Percentiles rank a stretch among this genome's conserved stretches.
Evolutionary conservation across 2,329 filamentous ascomycete genomes (phyloP).

Genomic region (Fusarium udum): DNA sequence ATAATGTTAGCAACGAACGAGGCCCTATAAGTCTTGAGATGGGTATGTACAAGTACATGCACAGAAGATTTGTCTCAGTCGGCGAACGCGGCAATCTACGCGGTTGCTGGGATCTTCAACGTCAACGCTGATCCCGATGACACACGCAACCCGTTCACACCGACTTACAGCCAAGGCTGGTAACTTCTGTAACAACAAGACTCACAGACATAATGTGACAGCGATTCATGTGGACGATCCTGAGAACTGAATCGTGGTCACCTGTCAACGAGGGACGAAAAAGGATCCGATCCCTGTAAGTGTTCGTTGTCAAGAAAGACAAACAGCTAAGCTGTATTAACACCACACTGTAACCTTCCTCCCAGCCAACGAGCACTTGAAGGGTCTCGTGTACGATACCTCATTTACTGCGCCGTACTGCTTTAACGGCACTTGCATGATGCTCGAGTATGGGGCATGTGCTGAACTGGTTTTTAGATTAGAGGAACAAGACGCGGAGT

Average conservation of each 20-base stretch:
- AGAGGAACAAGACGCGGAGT: slow-evolving; percentile 32
- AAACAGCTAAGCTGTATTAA: slow-evolving; percentile 1
- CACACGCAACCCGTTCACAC: slow-evolving; percentile 3
- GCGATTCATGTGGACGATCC: slow-evolving; percentile 42
- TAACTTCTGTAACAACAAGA: background rate
- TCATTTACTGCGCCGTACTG: slow-evolving; percentile 25
- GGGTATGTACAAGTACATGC: background rate
- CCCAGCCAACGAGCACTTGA: background rate
- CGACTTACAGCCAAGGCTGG: slow-evolving; percentile 12
- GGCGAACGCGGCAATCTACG: slow-evolving; percentile 19
- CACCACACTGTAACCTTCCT: slow-evolving; percentile 1
- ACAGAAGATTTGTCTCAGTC: slow-evolving; percentile 4
- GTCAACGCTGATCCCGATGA: slow-evolving; percentile 22
- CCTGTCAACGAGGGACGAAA: slow-evolving; percentile 8
- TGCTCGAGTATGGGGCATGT: background rate
- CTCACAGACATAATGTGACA: slow-evolving; percentile 32
- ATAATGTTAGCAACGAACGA: background rate
- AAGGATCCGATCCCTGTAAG: slow-evolving; percentile 11
- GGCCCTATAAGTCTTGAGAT: background rate
- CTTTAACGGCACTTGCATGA: slow-evolving; percentile 20
- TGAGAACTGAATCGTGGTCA: slow-evolving; percentile 27
- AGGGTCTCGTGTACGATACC: background rate
- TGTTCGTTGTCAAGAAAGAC: background rate
- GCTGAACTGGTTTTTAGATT: slow-evolving; percentile 31
- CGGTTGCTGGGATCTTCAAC: slow-evolving; percentile 18